phyloP scores from a whole-genome alignment of 1,139 yeast species.

The Entelexis paramagnoliae region DNA sequence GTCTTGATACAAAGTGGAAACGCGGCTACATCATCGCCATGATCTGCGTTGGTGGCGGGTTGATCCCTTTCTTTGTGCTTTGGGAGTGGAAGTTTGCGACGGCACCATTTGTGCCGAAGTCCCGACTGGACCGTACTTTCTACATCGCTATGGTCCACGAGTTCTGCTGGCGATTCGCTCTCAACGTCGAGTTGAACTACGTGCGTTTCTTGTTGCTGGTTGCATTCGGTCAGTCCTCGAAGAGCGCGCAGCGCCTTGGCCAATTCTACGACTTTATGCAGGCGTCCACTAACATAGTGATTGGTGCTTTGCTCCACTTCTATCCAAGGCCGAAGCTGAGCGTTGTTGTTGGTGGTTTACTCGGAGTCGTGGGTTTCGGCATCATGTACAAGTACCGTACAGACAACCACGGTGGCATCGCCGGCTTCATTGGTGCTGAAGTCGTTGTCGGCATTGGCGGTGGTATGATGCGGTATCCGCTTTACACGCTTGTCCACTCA shows the following conservation, averaged over 20 bases:
- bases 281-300: slow-evolving; percentile 49
- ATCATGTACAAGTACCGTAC: slow-evolving; percentile 41
- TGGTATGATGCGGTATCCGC: slow-evolving; percentile 58
- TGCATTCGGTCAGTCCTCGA: slow-evolving; percentile 47
- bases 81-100: slow-evolving; percentile 46
- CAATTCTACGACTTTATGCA: slow-evolving; percentile 51
- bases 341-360: slow-evolving; percentile 45
- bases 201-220: slow-evolving; percentile 56
- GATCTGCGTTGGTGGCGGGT: slow-evolving; percentile 49
- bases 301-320: slow-evolving; percentile 45
- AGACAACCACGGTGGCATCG: slow-evolving; percentile 28
- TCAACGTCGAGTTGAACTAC: slow-evolving; percentile 58
- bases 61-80: slow-evolving; percentile 43
- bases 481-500: slow-evolving; percentile 54
- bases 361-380: slow-evolving; percentile 53
- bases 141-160: slow-evolving; percentile 52
- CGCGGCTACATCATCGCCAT: slow-evolving; percentile 53
- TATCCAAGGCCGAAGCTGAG: slow-evolving; percentile 49
- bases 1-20: slow-evolving; percentile 42
- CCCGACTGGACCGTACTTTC: slow-evolving; percentile 52
- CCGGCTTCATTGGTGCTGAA: slow-evolving; percentile 57
- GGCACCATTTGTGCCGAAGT: slow-evolving; percentile 48
- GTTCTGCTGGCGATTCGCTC: slow-evolving; percentile 45
- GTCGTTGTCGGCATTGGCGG: slow-evolving; percentile 64
- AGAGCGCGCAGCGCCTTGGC: slow-evolving; percentile 57